Base-by-base conservation (phyloP, 2,329 filamentous ascomycete genomes). In the Lasiodiplodia citricola region DNA sequence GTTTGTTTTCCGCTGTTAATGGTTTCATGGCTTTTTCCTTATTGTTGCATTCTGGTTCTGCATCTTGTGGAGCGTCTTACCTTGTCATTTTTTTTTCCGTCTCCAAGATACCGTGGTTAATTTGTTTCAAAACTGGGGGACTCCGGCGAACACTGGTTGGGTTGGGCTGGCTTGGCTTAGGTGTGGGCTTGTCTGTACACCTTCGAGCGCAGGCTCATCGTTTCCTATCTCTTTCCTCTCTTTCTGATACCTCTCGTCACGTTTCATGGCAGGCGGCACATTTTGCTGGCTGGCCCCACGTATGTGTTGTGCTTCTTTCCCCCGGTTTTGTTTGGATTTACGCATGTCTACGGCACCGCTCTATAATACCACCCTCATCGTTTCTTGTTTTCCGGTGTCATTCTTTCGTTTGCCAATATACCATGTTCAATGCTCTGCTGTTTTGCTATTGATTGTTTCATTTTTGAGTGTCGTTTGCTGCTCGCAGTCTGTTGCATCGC, bases 141-240 rank as follows among this genome's bases (percentile, higher is more conserved):
- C 50, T 57, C 38, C 50, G 67, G 67, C 67, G 67, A 68, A 68
- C 67, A 68, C 67, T 55, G 66, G 66, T 62, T 68, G 58, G 67
- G 58, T 57, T 64, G 57, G 67, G 58, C 67, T 68, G 67, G 67
- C 66, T 68, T 55, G 57, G 66, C 67, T 68, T 56, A 56, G 66
- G 66, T 68, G 67, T 68, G 51, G 50, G 67, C 67, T 68, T 50
- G 67, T 60, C 57, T 64, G 47, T 68, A 68, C 58, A 63, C 58
- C 67, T 55, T 56, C 51, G 67, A 68, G 67, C 67, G 25, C 57
- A 52, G 57, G 67, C 67, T 68, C 57, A 50, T 64, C 25, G 47
- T 64, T 68, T 51, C 28, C 50, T 62, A 60, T 54, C 18, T 63
- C 55, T 68, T 38, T 63, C 56, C 37, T 55, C 35, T 63, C 66